Evolutionary conservation across 2,329 filamentous ascomycete species (phyloP).

Genomic region (Botryotinia globosa): DNA sequence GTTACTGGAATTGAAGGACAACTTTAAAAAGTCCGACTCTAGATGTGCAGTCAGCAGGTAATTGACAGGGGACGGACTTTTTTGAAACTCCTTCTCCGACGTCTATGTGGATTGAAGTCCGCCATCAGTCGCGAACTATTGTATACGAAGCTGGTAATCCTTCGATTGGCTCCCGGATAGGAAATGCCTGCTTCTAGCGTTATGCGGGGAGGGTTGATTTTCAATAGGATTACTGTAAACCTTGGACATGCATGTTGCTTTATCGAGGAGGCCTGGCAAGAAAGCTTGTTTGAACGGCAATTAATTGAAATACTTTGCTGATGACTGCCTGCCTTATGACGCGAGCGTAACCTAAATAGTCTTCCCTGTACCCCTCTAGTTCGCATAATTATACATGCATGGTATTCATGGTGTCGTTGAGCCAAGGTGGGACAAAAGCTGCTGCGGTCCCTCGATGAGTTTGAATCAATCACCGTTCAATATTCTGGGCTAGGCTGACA

Average conservation of each 20-base stretch:
- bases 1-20: neutral
- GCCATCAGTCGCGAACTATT: neutral
- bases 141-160: too few relatives aligned
- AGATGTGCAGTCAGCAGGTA: neutral
- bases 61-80: slow-evolving; percentile 6
- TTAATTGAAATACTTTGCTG: neutral
- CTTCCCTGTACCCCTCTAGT: neutral
- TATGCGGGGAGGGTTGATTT: neutral
- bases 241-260: neutral
- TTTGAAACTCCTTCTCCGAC: neutral
- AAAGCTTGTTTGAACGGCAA: neutral
- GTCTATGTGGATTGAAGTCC: neutral
- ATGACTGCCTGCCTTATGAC: neutral
- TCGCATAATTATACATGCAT: neutral
- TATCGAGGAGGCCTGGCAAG: neutral
- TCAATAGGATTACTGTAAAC: neutral
- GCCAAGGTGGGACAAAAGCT: neutral
- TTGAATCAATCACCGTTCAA: neutral
- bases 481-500: neutral
- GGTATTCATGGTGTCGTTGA: neutral
- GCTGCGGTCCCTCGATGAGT: neutral
- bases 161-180: neutral
- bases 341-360: neutral
- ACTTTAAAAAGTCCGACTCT: neutral
- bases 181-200: neutral